Evolutionary conservation across 179 eudicot species (phyloP).

Genomic region (Silene noctiflora): DNA sequence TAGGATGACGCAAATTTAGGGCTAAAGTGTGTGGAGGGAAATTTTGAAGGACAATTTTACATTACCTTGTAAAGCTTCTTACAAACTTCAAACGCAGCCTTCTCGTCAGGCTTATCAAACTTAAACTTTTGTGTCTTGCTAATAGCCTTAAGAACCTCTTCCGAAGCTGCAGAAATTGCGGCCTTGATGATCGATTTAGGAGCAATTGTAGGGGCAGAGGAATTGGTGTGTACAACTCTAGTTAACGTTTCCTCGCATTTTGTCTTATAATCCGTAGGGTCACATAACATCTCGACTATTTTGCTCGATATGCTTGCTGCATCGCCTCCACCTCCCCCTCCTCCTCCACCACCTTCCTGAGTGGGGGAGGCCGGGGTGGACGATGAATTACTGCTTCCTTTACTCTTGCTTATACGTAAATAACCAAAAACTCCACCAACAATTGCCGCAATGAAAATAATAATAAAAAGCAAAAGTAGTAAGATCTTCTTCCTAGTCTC

Average conservation of each 20-base stretch:
- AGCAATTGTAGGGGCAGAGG: constrained; percentile 25
- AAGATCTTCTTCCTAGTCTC: constrained; percentile 36
- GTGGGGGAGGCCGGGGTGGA: not conserved
- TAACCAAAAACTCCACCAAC: constrained; percentile 38
- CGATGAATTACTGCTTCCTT: not conserved
- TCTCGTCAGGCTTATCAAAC: constrained; percentile 28
- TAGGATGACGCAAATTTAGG: too few relatives aligned
- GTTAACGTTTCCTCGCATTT: constrained; percentile 50
- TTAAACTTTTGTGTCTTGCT: constrained; percentile 21
- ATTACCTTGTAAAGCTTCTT: constrained; percentile 41
- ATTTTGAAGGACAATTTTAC: too few relatives aligned
- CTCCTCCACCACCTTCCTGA: constrained; percentile 4
- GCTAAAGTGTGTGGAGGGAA: too few relatives aligned
- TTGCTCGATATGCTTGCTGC: constrained; percentile 25
- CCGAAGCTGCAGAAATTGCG: constrained; percentile 31
- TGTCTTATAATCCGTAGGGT: constrained; percentile 53
- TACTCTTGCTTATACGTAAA: constrained; percentile 15
- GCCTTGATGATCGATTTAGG: constrained; percentile 36
- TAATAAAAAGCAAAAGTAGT: constrained; percentile 15
- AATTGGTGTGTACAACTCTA: constrained; percentile 32
- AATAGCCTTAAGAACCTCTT: constrained; percentile 29
- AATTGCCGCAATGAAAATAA: constrained; percentile 28
- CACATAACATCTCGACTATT: constrained; percentile 48
- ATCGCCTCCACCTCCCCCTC: constrained; percentile 12
- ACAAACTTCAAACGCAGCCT: constrained; percentile 30